Evolutionary conservation across 75 land plant genomes (phyloP).

Genomic region (Pinus tabuliformis): DNA sequence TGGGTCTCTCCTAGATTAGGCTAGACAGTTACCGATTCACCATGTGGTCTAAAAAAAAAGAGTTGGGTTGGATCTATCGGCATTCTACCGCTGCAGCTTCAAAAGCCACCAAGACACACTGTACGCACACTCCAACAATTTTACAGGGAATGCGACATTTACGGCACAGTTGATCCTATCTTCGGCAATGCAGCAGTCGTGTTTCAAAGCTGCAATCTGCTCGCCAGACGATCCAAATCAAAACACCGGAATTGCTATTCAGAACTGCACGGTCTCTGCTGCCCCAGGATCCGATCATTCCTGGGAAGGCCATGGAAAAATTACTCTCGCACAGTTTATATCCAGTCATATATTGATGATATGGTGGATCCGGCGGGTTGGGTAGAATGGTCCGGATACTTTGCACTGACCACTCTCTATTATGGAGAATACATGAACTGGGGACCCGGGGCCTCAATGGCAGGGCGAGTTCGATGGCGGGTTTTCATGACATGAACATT

Average conservation of each 20-base stretch:
- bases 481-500: neutral
- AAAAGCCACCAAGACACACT: constrained; percentile 26
- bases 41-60: too few relatives aligned
- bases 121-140: constrained; percentile 20
- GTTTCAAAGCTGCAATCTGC: constrained; percentile 16
- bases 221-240: constrained; percentile 5
- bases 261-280: constrained; percentile 16
- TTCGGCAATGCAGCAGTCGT: constrained; percentile 30
- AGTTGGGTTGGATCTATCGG: constrained; percentile 11
- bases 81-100: constrained; percentile 20
- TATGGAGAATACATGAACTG: constrained; percentile 22
- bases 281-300: constrained; percentile 12
- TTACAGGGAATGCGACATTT: constrained; percentile 20
- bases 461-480: constrained; percentile 12
- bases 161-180: constrained; percentile 22
- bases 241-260: constrained; percentile 24
- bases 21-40: too few relatives aligned
- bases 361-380: constrained; percentile 19
- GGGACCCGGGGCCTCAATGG: constrained; percentile 14
- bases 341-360: constrained; percentile 1
- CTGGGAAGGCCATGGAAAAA: constrained; percentile 22
- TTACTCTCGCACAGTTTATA: constrained; percentile 15
- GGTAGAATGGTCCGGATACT: constrained; percentile 15
- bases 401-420: constrained; percentile 20
- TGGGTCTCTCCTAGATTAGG: too few relatives aligned